Conservation (phyloP, 1,284 basidiomycete species). For the Trametes polyzona region DNA sequence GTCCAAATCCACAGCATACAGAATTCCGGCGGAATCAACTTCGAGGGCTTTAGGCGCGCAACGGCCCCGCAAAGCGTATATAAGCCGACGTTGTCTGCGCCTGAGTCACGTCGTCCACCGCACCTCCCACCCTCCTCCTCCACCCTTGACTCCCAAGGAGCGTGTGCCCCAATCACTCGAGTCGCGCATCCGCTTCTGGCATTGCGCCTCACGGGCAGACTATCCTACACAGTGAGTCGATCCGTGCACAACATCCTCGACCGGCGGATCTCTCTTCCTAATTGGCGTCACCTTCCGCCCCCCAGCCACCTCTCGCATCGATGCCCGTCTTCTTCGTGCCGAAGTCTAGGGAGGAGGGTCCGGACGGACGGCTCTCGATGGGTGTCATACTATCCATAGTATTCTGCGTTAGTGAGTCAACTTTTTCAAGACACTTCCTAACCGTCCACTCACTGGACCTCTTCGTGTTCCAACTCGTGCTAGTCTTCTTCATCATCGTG, state of each 20-base stretch:
- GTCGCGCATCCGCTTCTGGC: neutral
- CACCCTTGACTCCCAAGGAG: neutral
- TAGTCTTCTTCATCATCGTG: neutral
- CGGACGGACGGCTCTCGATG: neutral
- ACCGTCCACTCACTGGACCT: neutral
- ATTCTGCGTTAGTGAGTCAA: neutral
- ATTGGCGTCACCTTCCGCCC: neutral
- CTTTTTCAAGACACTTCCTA: too few species aligned
- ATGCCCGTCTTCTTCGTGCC: neutral
- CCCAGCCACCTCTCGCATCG: neutral
- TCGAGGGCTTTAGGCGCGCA: too few species aligned
- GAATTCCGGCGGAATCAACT: too few species aligned
- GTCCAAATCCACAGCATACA: too few species aligned
- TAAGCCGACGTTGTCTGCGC: too few species aligned
- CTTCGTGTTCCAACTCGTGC: neutral
- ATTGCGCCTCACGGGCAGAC: neutral
- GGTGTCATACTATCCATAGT: neutral
- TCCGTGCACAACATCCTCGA: neutral
- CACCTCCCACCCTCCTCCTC: neutral
- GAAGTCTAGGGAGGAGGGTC: neutral
- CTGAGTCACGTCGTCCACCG: too few species aligned
- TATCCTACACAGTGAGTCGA: neutral
- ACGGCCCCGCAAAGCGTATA: too few species aligned
- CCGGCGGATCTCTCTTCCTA: neutral
- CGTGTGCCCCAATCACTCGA: neutral